Conservation (phyloP, 2,329 filamentous ascomycete species). For the Xylariaceae sp. region DNA sequence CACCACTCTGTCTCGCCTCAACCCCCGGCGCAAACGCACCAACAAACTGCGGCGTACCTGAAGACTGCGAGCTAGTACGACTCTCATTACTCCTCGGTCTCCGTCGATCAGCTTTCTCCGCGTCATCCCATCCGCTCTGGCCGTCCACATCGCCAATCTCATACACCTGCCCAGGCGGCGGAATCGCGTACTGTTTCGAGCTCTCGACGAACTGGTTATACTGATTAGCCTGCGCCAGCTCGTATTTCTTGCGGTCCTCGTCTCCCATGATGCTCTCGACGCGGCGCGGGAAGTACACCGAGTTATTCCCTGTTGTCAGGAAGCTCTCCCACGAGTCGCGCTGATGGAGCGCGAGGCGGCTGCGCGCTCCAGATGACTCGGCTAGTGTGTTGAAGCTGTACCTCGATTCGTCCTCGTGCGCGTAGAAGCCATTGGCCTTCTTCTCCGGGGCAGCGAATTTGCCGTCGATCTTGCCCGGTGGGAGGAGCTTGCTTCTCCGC, state of each 20-base stretch:
- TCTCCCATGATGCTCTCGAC: slow-evolving; percentile 77
- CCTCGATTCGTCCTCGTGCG: slow-evolving; percentile 66
- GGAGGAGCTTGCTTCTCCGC: slow-evolving; percentile 62
- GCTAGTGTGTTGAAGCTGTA: slow-evolving; percentile 47
- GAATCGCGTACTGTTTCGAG: slow-evolving; percentile 34
- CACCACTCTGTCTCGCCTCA: slow-evolving; percentile 20
- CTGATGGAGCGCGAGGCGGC: slow-evolving; percentile 48
- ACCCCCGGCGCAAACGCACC: slow-evolving; percentile 11
- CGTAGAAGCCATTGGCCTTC: slow-evolving; percentile 66
- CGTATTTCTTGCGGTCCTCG: slow-evolving; percentile 73
- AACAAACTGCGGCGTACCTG: slow-evolving; percentile 8
- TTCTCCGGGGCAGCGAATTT: slow-evolving; percentile 72
- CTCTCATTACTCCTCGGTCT: slow-evolving; percentile 24
- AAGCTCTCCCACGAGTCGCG: slow-evolving; percentile 67
- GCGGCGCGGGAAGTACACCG: slow-evolving; percentile 63
- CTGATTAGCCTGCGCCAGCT: slow-evolving; percentile 62
- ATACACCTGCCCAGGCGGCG: slow-evolving; percentile 45
- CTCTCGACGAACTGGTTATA: slow-evolving; percentile 35
- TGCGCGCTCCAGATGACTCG: slow-evolving; percentile 33
- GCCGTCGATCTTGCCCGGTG: slow-evolving; percentile 72
- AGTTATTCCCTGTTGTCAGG: slow-evolving; percentile 57
- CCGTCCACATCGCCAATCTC: slow-evolving; percentile 47
- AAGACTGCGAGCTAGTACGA: slow-evolving; percentile 14
- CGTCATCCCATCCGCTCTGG: slow-evolving; percentile 27
- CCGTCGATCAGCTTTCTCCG: slow-evolving; percentile 19